phyloP scores from a whole-genome alignment of 257 asterid genomes.

The Nemophila menziesii region DNA sequence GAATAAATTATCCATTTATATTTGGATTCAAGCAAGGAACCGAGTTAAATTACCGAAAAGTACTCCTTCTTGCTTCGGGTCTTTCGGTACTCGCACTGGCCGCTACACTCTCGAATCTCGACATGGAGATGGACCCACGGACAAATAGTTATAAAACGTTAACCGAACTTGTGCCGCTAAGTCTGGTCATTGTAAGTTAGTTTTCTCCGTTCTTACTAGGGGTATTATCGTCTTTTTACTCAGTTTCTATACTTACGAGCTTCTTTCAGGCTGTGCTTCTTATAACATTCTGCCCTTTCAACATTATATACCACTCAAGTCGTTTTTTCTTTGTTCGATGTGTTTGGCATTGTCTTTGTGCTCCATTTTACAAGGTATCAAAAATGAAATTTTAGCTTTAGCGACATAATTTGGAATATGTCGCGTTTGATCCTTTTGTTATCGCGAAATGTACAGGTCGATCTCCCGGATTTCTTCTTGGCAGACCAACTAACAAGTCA shows the following conservation, averaged over 20 bases:
- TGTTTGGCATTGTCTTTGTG: constrained; percentile 59
- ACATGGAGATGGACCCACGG: too few relatives aligned
- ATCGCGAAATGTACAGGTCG: constrained; percentile 26
- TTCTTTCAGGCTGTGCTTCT: constrained; percentile 38
- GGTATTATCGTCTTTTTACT: neutral
- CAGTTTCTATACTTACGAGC: too few relatives aligned
- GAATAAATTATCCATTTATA: too few relatives aligned
- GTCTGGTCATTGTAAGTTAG: constrained; percentile 41
- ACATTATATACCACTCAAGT: constrained; percentile 71
- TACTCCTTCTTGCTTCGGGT: too few relatives aligned
- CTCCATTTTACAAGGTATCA: too few relatives aligned
- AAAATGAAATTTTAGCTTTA: neutral
- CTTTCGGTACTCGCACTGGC: too few relatives aligned
- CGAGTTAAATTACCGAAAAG: constrained; percentile 60
- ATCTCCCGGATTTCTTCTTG: constrained; percentile 66
- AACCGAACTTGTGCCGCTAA: constrained; percentile 57
- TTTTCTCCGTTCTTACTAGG: neutral
- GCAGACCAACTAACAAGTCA: constrained; percentile 92
- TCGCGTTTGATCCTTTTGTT: neutral
- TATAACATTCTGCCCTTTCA: constrained; percentile 37
- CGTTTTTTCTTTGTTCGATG: constrained; percentile 49
- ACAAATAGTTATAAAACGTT: constrained; percentile 25
- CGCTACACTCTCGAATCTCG: too few relatives aligned
- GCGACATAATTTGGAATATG: neutral
- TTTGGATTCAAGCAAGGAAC: too few relatives aligned